Evolutionary conservation across 2,329 filamentous ascomycete genomes (phyloP), one percentile per base, ranked within the genome.

Genomic region (Arthrobotrys sphaeroides): DNA sequence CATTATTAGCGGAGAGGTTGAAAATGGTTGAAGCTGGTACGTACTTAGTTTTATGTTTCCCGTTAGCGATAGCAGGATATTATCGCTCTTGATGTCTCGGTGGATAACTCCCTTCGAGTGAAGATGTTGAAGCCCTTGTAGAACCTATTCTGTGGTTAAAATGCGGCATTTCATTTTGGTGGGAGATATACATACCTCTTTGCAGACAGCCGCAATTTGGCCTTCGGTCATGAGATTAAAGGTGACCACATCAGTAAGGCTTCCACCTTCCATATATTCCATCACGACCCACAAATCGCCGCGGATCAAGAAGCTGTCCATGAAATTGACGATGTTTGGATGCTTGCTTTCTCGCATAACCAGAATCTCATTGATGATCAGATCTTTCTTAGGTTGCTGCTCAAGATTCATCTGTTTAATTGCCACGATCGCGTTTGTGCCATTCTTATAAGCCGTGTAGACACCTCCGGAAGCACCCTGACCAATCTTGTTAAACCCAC

Each of bases 321-420:
- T 94, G 83, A 98, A 99, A 83, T 99, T 99, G 84, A 99, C 95
- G 83, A 99, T 96, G 82, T 98, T 98, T 80, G 93, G 94, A 82
- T 99, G 95, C 72, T 92, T 95, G 85, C 94, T 97, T 81, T 98
- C 95, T 84, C 96, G 97, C 95, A 99, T 99, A 72, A 99, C 95
- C 72, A 99, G 84, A 79, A 99, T 99, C 82, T 99, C 95, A 83
- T 99, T 99, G 84, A 99, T 97, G 81, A 99, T 99, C 55, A 98
- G 85, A 80, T 99, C 95, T 83, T 99, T 99, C 87, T 98, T 98
- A 1, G 95, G 95, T 81, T 99, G 95, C 83, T 98, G 91, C 83
- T 98, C 95, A 67, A 99, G 85, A 79, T 98, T 98, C 95, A 99
- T 99, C 85, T 99, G 95, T 85, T 99, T 99, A 84, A 99, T 98